A percentile compares a stretch with the other conserved stretches of the same genome.
phyloP scores from a whole-genome alignment of 805 yeast species.

The Nakazawaea anatomiae region DNA sequence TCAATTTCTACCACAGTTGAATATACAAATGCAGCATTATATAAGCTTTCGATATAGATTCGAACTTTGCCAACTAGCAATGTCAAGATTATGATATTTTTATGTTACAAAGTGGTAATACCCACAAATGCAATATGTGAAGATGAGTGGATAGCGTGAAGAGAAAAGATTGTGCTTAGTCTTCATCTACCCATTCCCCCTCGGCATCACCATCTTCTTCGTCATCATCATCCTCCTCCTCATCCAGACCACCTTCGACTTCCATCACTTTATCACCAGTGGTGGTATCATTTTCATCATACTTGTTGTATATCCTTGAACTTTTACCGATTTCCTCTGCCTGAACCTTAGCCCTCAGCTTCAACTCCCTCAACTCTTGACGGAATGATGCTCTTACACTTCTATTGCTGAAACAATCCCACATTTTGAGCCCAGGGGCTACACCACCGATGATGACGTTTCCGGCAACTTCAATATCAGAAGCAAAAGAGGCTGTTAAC shows the following conservation, averaged over 20 bases:
- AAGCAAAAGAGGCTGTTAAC: slow-evolving; percentile 73
- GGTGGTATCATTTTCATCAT: slow-evolving; percentile 34
- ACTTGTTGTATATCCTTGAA: slow-evolving; percentile 74
- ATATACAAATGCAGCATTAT: too few species aligned
- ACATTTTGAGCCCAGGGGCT: slow-evolving; percentile 74
- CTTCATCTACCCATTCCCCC: slow-evolving; percentile 9
- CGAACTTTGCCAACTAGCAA: too few species aligned
- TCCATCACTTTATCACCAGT: slow-evolving; percentile 51
- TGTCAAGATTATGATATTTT: too few species aligned
- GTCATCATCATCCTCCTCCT: slow-evolving; percentile 54
- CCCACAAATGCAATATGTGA: too few species aligned
- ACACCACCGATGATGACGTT: slow-evolving; percentile 85
- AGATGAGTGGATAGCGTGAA: too few species aligned
- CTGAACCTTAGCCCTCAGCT: slow-evolving; percentile 49
- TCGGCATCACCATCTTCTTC: slow-evolving; percentile 28
- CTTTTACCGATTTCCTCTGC: slow-evolving; percentile 52
- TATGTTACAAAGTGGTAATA: too few species aligned
- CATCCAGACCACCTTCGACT: slow-evolving; percentile 53
- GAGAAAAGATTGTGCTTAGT: neutral
- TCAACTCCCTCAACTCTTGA: slow-evolving; percentile 48
- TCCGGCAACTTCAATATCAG: slow-evolving; percentile 83
- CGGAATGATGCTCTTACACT: slow-evolving; percentile 69
- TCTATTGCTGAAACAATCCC: slow-evolving; percentile 85
- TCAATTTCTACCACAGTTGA: too few species aligned
- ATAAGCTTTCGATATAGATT: too few species aligned